Base-by-base conservation (phyloP, 805 yeast species). In the Zygoascus bituminiphila region DNA sequence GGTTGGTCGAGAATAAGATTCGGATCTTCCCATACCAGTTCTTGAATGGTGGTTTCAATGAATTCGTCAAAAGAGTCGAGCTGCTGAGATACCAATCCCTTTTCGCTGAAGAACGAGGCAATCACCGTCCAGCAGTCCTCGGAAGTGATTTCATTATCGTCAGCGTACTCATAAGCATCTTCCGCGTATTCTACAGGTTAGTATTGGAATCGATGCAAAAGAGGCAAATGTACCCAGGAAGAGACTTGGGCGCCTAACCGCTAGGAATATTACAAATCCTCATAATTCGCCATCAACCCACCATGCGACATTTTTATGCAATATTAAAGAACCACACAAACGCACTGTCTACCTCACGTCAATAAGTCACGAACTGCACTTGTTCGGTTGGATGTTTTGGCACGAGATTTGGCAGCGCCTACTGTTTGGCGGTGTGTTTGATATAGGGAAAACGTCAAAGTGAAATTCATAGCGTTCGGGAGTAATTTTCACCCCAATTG, bases 101-200 rank as follows among this genome's bases (percentile, higher is more conserved):
- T 91, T 63, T 89, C 94, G 69, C 84, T 88, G 75, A 93, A 93
- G 68, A 93, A 93, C 15, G 98, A 79, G 24, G 96, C 84, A 57
- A 93, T 93, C 54, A 93, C 98, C 26, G 95, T 83, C 99, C 99
- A 93, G 70, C 98, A 93, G 74, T 93, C 98, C 72, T 93, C 98
- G 24, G 96, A 86, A 26, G 98, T 88, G 70, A 93, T 87, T 62
- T 82, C 78, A 52, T 76, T 77, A 46, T 69, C 74, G 53, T 78
- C 86, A 57, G 83, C 89, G 64, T 81, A 81, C 49, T 77, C 79
- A 66, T 86, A 84, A 45, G 82, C 84, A 66, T 84, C 89, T 45
- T 54, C 52, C 9, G 46, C 39, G 49, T 48, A 51, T 48, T 48
- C 54, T 48, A 25, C 14, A 8, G 22, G 21, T 9, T 29, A 15